Conservation (phyloP, 1,284 basidiomycete species). For the Peniophora sp. region DNA sequence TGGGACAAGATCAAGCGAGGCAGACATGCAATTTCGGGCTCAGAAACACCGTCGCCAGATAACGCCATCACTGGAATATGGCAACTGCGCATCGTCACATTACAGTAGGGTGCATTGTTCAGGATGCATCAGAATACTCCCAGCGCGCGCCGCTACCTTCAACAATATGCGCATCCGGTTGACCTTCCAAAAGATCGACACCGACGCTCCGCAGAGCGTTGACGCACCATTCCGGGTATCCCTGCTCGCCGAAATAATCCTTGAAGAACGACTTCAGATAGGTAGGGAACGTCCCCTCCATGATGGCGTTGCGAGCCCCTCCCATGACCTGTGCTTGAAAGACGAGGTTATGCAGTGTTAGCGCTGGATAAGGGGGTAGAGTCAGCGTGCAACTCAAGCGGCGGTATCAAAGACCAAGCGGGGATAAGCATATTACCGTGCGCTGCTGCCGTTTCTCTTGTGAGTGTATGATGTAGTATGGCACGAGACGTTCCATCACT, state of each 20-base stretch:
- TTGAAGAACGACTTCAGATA: slow-evolving; percentile 70
- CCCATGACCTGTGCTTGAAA: slow-evolving; percentile 83
- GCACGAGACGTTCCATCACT: slow-evolving; percentile 54
- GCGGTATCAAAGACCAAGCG: slow-evolving; percentile 7
- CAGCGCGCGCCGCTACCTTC: slow-evolving; percentile 64
- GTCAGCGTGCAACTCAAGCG: slow-evolving; percentile 3
- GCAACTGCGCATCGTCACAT: too few relatives aligned
- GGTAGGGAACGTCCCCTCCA: slow-evolving; percentile 66
- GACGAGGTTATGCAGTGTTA: slow-evolving; percentile 73
- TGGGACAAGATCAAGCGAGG: too few relatives aligned
- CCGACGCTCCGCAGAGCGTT: slow-evolving; percentile 70
- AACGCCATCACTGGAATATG: too few relatives aligned
- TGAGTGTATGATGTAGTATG: slow-evolving; percentile 63
- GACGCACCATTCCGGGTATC: slow-evolving; percentile 79
- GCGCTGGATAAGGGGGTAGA: slow-evolving; percentile 32
- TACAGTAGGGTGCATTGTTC: neutral
- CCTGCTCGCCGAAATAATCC: slow-evolving; percentile 58
- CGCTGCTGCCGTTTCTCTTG: slow-evolving; percentile 73
- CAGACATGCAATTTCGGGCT: too few relatives aligned
- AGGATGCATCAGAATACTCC: slow-evolving; percentile 47
- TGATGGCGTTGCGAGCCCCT: slow-evolving; percentile 67
- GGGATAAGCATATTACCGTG: slow-evolving; percentile 44
- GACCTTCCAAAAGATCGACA: slow-evolving; percentile 61
- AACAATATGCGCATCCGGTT: slow-evolving; percentile 35
- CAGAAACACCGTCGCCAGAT: too few relatives aligned